Evolutionary conservation across 1,284 basidiomycete species (phyloP), one percentile per base, ranked within the genome.

Genomic region (Papiliotrema fonsecae): DNA sequence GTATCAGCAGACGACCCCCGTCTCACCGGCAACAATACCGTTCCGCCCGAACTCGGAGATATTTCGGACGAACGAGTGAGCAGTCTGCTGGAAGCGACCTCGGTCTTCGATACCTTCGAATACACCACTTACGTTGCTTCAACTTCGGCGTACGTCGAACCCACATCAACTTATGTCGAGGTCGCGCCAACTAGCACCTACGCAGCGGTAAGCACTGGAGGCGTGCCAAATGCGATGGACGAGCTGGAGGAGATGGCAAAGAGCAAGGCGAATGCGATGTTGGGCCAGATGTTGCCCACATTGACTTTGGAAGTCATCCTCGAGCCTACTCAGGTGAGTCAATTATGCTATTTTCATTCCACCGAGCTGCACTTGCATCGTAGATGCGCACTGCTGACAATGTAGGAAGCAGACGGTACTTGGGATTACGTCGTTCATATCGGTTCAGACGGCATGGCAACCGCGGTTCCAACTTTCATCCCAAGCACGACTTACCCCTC

Each of bases 401-500:
- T 18, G 14, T 39, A 68, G 64, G 64, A 69, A 49, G 58, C 70
- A 24, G 70, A 74, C 45, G 72, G 70, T 30, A 47, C 60, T 6
- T 74, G 70, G 72, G 70, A 74, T 48, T 74, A 74, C 34, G 61
- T 72, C 30, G 64, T 73, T 9, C 56, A 65, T 41, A 56, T 74
- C 21, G 70, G 72, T 24, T 27, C 55, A 5, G 72, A 74, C 47
- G 72, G 72, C 9, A 70, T 64, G 6, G 67, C 69, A 2, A 74
- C 72, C 11, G 69, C 72, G 18, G 57, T 57, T 2, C 69, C 72
- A 2, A 68, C 67, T 10, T 71, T 54, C 46, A 52, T 63, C 25
- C 42, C 64, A 13, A 47, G 39, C 18, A 39, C 60, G 3, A 47
- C 49, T 6, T 22, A 51, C n/a, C 47, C 58, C 4, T 42, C 56